These are phyloP conservation scores for Chalciporus sp. DNA, from an alignment of 1,284 basidiomycete species.

Conservation along the genomic window DNA sequence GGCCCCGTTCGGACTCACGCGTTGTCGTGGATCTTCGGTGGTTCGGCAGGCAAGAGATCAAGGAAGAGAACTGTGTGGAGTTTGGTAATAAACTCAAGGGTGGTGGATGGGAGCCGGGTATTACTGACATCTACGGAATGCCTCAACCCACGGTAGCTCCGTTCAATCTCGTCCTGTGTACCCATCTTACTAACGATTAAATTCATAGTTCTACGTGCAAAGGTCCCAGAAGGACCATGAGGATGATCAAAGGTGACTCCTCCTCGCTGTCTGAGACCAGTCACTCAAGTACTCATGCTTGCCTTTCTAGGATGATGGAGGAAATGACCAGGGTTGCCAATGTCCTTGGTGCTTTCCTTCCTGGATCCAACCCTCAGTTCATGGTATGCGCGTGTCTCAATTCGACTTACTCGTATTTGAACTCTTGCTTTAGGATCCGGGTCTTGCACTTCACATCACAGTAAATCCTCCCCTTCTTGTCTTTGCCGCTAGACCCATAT, in stretches of 20 bases:
- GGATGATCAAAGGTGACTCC: not conserved
- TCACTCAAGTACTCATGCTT: not conserved
- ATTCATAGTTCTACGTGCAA: conserved; percentile 10
- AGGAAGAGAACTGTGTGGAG: conserved; percentile 23
- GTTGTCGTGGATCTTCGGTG: conserved; percentile 30
- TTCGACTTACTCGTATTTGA: not conserved
- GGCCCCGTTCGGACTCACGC: conserved; percentile 22
- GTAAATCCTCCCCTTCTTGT: not conserved
- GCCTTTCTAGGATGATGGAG: not conserved
- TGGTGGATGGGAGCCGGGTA: not conserved
- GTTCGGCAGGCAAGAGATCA: conserved; percentile 20
- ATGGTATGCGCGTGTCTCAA: conserved; percentile 5
- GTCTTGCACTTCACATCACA: conserved; percentile 2
- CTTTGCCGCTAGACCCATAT: not conserved
- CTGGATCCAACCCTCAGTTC: conserved; percentile 25
- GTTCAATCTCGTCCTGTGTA: no score
- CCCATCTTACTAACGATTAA: conserved; percentile 9
- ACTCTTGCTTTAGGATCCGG: not conserved
- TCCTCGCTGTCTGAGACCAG: no score
- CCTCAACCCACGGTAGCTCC: conserved; percentile 37
- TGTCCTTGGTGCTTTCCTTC: conserved; percentile 19
- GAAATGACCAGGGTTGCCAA: conserved; percentile 16
- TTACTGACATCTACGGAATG: conserved; percentile 38
- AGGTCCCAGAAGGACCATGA: conserved; percentile 30
- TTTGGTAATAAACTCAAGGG: conserved; percentile 19